phyloP scores from a whole-genome alignment of 2,329 filamentous ascomycete genomes.

The Aureobasidium sp. region DNA sequence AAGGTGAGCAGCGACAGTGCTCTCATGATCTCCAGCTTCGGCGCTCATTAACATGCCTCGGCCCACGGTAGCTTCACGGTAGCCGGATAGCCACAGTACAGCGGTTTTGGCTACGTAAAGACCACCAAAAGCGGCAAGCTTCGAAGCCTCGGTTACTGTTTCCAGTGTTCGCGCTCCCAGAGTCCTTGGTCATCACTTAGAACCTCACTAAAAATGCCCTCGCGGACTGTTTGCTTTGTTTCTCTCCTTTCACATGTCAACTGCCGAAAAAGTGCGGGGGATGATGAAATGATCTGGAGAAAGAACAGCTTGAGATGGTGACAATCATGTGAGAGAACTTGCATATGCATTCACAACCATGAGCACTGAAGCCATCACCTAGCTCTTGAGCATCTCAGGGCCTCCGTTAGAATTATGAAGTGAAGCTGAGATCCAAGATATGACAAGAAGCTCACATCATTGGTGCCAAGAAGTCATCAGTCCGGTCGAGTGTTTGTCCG shows the following conservation, averaged over 20 bases:
- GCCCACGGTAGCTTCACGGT: conserved; percentile 3
- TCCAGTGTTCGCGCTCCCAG: neutral
- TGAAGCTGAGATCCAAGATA: too few species aligned
- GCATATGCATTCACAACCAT: neutral
- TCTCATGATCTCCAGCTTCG: conserved; percentile 8
- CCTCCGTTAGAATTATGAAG: too few species aligned
- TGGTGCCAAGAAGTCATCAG: neutral
- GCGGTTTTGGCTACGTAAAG: neutral
- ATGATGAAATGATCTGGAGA: neutral
- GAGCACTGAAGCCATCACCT: neutral
- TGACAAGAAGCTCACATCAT: too few species aligned
- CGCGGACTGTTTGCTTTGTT: conserved; percentile 1
- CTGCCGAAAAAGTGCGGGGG: conserved; percentile 5
- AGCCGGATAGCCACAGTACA: conserved; percentile 1
- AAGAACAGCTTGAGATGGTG: neutral
- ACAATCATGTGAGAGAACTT: conserved; percentile 2
- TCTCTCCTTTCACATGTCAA: conserved; percentile 4
- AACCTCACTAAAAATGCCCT: neutral
- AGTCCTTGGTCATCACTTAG: neutral
- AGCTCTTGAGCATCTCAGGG: too few species aligned
- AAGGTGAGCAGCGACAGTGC: neutral
- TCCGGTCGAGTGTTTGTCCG: neutral
- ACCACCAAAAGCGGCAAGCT: neutral
- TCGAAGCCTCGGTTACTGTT: neutral
- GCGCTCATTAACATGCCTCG: conserved; percentile 8